A percentile compares a stretch with the other conserved stretches of the same genome.
These are phyloP conservation scores for Pyricularia grisea DNA, from an alignment of 2,329 filamentous ascomycete genomes.

Conservation along the genomic window DNA sequence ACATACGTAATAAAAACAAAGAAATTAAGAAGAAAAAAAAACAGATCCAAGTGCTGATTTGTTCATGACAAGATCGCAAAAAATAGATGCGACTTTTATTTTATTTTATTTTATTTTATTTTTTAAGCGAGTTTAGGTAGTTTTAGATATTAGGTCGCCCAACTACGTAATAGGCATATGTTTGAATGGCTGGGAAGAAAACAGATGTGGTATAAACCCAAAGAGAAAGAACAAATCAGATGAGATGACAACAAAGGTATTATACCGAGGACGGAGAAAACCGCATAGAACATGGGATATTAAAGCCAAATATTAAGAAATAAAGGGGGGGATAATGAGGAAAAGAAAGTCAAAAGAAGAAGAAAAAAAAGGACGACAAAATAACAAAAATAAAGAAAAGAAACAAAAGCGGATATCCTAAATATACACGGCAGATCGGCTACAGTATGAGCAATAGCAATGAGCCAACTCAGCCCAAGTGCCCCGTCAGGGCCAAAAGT, in stretches of 20 bases:
- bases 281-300: not conserved
- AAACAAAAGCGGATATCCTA: slow-evolving; percentile 26
- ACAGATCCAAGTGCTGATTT: too few relatives aligned
- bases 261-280: not conserved
- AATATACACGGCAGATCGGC: slow-evolving; percentile 20
- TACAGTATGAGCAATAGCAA: not conserved
- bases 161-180: not conserved
- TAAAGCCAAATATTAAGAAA: not conserved
- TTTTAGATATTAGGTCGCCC: not conserved
- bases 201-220: not conserved
- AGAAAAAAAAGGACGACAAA: slow-evolving; percentile 7
- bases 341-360: slow-evolving; percentile 12
- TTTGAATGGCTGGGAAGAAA: not conserved
- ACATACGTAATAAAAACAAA: not conserved
- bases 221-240: too few relatives aligned
- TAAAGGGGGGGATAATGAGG: not conserved
- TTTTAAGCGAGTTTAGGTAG: not conserved
- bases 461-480: not conserved
- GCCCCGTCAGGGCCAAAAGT: not conserved
- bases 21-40: too few relatives aligned
- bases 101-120: too few relatives aligned
- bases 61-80: too few relatives aligned
- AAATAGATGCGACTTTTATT: too few relatives aligned
- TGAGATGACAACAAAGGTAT: not conserved
- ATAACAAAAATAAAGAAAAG: slow-evolving; percentile 13